Conservation (phyloP, 1,139 yeast species). For the Pichia sp. region DNA sequence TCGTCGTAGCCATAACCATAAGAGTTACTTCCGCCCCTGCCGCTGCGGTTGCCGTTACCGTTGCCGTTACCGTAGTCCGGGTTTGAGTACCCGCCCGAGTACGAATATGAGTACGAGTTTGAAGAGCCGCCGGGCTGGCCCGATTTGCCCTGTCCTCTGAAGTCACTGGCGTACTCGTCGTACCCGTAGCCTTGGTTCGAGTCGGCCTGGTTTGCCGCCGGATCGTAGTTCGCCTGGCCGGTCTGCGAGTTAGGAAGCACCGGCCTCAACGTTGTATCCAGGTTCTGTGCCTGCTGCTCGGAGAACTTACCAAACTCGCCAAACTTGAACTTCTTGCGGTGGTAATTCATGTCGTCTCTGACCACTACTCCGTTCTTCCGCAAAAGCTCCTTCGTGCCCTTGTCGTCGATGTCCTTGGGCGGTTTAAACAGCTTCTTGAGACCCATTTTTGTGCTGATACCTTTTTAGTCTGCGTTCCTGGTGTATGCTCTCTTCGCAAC, state of each 20-base stretch:
- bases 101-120: slow-evolving; percentile 4
- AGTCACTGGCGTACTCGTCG: slow-evolving; percentile 16
- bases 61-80: neutral
- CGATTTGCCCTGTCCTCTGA: slow-evolving; percentile 2
- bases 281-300: slow-evolving; percentile 36
- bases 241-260: slow-evolving; percentile 23
- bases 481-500: neutral
- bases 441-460: slow-evolving; percentile 26
- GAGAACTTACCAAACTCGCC: slow-evolving; percentile 65
- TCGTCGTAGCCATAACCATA: neutral
- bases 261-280: slow-evolving; percentile 25
- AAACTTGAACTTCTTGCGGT: slow-evolving; percentile 47
- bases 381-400: slow-evolving; percentile 48
- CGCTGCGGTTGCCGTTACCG: neutral
- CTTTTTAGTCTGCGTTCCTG: no score
- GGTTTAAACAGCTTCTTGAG: slow-evolving; percentile 51
- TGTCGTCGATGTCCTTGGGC: slow-evolving; percentile 56
- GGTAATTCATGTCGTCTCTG: slow-evolving; percentile 36
- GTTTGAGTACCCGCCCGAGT: slow-evolving; percentile 7
- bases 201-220: slow-evolving; percentile 7
- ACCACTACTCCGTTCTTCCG: slow-evolving; percentile 52
- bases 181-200: slow-evolving; percentile 16
- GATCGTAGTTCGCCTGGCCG: slow-evolving; percentile 14
- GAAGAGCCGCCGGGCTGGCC: neutral
- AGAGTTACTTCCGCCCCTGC: neutral